Evolutionary conservation across 768 basidiomycete species (phyloP).

Genomic region (Phanerochaete sordida): DNA sequence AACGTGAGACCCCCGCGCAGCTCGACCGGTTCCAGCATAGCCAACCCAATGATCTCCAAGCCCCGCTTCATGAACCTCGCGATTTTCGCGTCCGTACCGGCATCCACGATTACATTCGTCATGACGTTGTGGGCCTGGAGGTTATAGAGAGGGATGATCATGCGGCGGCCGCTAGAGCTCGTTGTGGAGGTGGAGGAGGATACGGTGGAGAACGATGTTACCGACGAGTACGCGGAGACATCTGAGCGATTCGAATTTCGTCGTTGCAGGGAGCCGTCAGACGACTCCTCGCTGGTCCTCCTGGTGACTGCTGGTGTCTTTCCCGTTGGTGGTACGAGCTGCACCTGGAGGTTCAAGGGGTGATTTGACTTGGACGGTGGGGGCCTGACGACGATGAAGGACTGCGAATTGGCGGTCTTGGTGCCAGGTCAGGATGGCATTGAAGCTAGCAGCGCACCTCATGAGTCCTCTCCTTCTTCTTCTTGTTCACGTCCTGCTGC

Average conservation of each 20-base stretch:
- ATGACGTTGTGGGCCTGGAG: slow-evolving; percentile 85
- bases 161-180: slow-evolving; percentile 50
- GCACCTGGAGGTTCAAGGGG: slow-evolving; percentile 87
- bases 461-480: slow-evolving; percentile 43
- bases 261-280: slow-evolving; percentile 32
- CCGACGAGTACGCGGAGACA: slow-evolving; percentile 38
- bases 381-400: slow-evolving; percentile 88
- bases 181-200: slow-evolving; percentile 39
- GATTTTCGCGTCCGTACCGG: slow-evolving; percentile 84
- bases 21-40: slow-evolving; percentile 77
- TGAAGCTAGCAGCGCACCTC: slow-evolving; percentile 36
- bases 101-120: slow-evolving; percentile 83
- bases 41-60: slow-evolving; percentile 70
- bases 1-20: slow-evolving; percentile 44
- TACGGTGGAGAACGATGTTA: slow-evolving; percentile 45
- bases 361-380: slow-evolving; percentile 84
- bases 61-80: slow-evolving; percentile 56
- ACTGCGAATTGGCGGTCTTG: slow-evolving; percentile 40
- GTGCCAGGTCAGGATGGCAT: not conserved
- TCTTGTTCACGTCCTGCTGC: slow-evolving; percentile 36
- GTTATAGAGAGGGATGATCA: slow-evolving; percentile 84
- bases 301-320: slow-evolving; percentile 31
- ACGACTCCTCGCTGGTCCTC: slow-evolving; percentile 36
- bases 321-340: slow-evolving; percentile 73
- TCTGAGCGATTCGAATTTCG: slow-evolving; percentile 53